Evolutionary conservation across 805 yeast species (phyloP), one percentile per base, ranked within the genome.

Genomic region (Ogataea populi-albae): DNA sequence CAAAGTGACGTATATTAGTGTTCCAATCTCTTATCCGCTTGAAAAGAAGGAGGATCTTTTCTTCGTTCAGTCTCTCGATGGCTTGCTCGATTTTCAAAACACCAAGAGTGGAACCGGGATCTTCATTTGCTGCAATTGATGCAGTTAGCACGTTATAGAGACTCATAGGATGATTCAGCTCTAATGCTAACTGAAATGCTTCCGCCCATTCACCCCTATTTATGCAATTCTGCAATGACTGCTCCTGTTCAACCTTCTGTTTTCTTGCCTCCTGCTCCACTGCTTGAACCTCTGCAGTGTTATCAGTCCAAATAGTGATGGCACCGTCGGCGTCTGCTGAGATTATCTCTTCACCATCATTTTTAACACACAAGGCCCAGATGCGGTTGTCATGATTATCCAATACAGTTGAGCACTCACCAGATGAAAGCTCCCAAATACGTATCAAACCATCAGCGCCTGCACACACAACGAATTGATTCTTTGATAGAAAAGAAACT

Each of bases 261-360:
- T 76, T 79, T 36, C 66, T 71, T 21, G 69, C 74, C 32, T 74
- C 75, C 43, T 73, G 79, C 36, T 74, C 77, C 35, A 66, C 63
- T 34, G 64, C 75, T 38, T 70, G 67, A 35, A 78, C 73, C 54
- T 84, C 91, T 35, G 80, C 88, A 1, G 96, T 85, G 50, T 81
- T 79, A 61, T 93, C 98, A 36, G 69, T 68, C 98, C 98, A 93
- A 26, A 86, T 68, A 33, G 86, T 83, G 46, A 93, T 75, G 17
- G 86, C 81, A 37, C 97, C 96, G 61, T 93, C 98, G 1, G 96
- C 97, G 61, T 93, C 98, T 0, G 96, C 98, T 40, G 86, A 77
- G 0, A 86, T 75, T 39, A 93, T 71, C 39, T 73, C 71, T 12
- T 72, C 73, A 17, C 94, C 91, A 49, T 81, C 84, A 23, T 76